Percentiles rank a stretch among this genome's conserved stretches.
phyloP scores from a whole-genome alignment of 2,329 filamentous ascomycete genomes.

The Hirsutella minnesotensis region DNA sequence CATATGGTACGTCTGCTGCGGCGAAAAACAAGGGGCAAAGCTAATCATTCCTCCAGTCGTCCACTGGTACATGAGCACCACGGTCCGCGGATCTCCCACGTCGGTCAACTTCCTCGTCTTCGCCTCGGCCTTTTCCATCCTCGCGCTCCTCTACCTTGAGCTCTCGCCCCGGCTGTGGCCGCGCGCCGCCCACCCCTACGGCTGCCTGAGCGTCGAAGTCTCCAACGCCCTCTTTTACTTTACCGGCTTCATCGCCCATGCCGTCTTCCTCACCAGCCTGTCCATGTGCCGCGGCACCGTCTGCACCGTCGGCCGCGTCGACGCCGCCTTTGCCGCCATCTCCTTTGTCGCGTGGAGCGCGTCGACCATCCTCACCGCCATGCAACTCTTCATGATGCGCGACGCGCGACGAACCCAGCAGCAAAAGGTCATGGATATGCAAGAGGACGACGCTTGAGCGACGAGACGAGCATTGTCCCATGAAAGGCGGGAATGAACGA shows the following conservation, averaged over 20 bases:
- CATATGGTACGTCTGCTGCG: constrained; percentile 7
- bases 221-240: constrained; percentile 46
- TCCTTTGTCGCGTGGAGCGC: constrained; percentile 41
- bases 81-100: constrained; percentile 38
- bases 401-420: constrained; percentile 16
- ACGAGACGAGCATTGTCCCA: no score
- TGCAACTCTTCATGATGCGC: constrained; percentile 32
- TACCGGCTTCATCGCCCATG: constrained; percentile 45
- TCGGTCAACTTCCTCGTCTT: constrained; percentile 48
- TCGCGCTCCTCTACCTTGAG: constrained; percentile 44
- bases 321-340: constrained; percentile 40
- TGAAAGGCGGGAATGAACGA: no score
- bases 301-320: constrained; percentile 42
- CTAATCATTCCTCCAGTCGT: constrained; percentile 29
- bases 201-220: constrained; percentile 32
- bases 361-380: constrained; percentile 31
- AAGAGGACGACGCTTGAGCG: constrained; percentile 25
- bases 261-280: constrained; percentile 42
- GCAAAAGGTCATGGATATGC: constrained; percentile 10
- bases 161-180: constrained; percentile 32
- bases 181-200: constrained; percentile 34
- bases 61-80: constrained; percentile 48
- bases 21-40: neutral
- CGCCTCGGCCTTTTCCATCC: constrained; percentile 37
- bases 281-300: constrained; percentile 45